Conservation (phyloP, 176 grass and related monocot genomes). For the Bromus sterilis region DNA sequence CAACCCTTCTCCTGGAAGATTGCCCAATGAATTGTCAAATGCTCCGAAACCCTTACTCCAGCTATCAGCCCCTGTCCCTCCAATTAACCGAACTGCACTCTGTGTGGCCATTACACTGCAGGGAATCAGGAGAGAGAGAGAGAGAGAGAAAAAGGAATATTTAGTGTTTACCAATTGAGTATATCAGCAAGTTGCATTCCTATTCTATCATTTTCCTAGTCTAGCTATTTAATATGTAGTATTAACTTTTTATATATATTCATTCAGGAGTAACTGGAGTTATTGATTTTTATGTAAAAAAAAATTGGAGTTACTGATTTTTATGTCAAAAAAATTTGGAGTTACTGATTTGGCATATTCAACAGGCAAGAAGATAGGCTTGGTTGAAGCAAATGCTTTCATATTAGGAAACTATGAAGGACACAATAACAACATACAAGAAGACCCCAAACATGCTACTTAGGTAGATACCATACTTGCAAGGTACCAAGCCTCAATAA, state of each 20-base stretch:
- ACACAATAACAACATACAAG: neutral
- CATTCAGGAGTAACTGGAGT: neutral
- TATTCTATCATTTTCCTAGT: neutral
- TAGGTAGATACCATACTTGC: no score
- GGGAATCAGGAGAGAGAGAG: neutral
- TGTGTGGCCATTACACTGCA: conserved; percentile 83
- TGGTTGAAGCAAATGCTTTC: neutral
- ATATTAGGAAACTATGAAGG: neutral
- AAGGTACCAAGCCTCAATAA: neutral
- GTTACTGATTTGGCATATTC: neutral
- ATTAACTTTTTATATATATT: no score
- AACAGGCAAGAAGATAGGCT: conserved; percentile 2
- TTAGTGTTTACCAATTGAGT: conserved; percentile 1
- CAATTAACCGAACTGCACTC: conserved; percentile 64
- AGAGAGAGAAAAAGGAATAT: neutral
- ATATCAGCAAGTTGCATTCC: neutral
- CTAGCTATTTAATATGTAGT: neutral
- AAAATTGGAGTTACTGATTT: no score
- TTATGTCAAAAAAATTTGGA: no score
- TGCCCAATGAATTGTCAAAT: conserved; percentile 34
- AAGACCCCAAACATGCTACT: neutral
- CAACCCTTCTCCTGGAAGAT: conserved; percentile 59
- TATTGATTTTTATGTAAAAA: no score
- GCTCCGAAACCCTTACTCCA: conserved; percentile 55
- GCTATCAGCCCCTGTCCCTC: conserved; percentile 42